phyloP scores from a whole-genome alignment of 2,329 filamentous ascomycete genomes.

The Aspergillus phoenicis region DNA sequence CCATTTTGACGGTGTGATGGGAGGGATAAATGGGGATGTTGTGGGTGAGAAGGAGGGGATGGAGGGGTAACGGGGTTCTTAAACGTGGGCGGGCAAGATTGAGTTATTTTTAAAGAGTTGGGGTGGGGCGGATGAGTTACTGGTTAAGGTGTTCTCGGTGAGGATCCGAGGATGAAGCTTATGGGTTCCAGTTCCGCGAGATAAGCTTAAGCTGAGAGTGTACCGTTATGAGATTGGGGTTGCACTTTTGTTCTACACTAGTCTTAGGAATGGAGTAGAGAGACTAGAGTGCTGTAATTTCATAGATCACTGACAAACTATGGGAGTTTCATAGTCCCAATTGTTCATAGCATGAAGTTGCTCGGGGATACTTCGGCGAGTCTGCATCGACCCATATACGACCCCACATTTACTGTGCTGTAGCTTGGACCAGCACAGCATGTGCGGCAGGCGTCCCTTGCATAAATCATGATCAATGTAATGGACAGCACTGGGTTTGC shows the following conservation, averaged over 20 bases:
- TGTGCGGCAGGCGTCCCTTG: not conserved
- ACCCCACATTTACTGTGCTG: not conserved
- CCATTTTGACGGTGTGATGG: slow-evolving; percentile 10
- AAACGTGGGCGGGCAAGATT: not conserved
- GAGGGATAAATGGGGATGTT: not conserved
- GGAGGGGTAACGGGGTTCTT: slow-evolving; percentile 2
- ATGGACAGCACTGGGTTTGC: not conserved
- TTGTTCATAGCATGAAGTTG: not conserved
- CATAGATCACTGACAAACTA: too few relatives aligned
- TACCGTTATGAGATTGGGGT: too few relatives aligned
- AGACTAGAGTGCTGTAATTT: too few relatives aligned
- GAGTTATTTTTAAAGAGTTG: not conserved
- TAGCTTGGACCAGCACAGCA: not conserved
- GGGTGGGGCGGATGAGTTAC: slow-evolving; percentile 1
- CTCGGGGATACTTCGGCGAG: slow-evolving; percentile 5
- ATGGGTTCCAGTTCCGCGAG: not conserved
- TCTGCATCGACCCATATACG: not conserved
- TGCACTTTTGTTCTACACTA: too few relatives aligned
- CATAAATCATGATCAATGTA: not conserved
- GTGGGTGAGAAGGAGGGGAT: not conserved
- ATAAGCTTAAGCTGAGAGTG: not conserved
- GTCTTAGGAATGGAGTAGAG: too few relatives aligned
- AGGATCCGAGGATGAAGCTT: not conserved
- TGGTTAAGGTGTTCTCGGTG: not conserved
- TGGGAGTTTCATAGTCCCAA: not conserved